Base-by-base conservation (phyloP, 2,329 filamentous ascomycete genomes). In the Colletotrichum eremochloae region DNA sequence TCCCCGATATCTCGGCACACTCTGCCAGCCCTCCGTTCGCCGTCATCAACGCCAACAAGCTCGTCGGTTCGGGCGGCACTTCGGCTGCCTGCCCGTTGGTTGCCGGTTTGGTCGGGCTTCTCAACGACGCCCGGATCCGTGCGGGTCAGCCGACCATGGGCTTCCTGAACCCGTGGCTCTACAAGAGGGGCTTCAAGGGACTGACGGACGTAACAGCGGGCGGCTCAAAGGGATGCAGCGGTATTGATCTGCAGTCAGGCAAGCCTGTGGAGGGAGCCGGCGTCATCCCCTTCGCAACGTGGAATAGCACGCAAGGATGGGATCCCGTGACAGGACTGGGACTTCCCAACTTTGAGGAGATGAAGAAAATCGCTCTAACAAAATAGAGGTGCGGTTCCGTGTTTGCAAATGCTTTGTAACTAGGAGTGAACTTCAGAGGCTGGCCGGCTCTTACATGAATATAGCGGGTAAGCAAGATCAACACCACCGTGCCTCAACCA, bases 81-180 rank as follows among this genome's bases (percentile, higher is more conserved):
- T 86, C 84, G 68, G 91, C 91, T 0, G 87, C 91, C 2, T 82
- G 89, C 0, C 92, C 92, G 0, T 83, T 90, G 0, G 87, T 92
- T 62, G 90, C 91, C 0, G 86, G 86, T 18, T 86, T 94, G 74
- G 82, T 94, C 61, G 85, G 88, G 0, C 84, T 93, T 48, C 79
- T 94, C 63, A 94, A 94, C 77, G 89, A 91, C 71, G 86, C 88
- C 31, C 84, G 90, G 42, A 80, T 92, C 60, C 82, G 86, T 20
- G 81, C 82, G n/a, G 88, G 88, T 1, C 86, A 86, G 77, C 78
- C 85, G 8, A 77, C 82, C 0, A 80, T 92, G 76, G 89, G 90
- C 1, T 91, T 90, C 76, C 79, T 92, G 36, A 91, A 91, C 78
- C 89, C 89, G 1, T 90, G 87, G 86, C 80, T 92, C 20, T 91